Evolutionary conservation across 2,329 filamentous ascomycete species (phyloP).

Genomic region (Colletotrichum lini): DNA sequence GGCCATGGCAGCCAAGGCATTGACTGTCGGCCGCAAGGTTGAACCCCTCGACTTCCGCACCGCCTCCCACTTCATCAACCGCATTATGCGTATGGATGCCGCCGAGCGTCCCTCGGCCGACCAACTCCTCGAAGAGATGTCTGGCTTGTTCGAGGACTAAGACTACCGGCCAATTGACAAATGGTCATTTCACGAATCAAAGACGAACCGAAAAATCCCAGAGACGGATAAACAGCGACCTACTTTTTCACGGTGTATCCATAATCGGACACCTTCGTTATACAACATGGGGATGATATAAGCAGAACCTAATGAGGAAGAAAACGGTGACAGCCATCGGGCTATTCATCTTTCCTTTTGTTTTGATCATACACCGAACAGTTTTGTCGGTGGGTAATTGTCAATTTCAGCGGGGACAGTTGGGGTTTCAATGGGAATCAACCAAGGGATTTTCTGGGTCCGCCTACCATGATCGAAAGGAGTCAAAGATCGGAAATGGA

Average conservation of each 20-base stretch:
- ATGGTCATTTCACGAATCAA: background rate
- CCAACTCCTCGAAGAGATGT: conserved; percentile 40
- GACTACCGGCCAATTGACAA: background rate
- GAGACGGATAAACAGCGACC: conserved; percentile 9
- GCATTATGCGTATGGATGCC: conserved; percentile 41
- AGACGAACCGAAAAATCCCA: background rate
- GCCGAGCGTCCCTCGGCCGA: conserved; percentile 38
- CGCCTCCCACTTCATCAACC: conserved; percentile 38
- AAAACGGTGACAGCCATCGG: background rate
- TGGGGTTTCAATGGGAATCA: background rate
- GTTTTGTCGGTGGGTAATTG: background rate
- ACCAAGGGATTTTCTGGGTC: background rate
- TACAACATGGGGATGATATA: conserved; percentile 22
- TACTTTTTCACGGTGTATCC: background rate
- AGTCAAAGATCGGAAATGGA: conserved; percentile 1
- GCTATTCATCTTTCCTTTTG: conserved; percentile 22
- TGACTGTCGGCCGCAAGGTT: conserved; percentile 35
- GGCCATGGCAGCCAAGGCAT: conserved; percentile 38
- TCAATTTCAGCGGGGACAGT: background rate
- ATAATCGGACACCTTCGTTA: background rate
- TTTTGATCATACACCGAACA: background rate
- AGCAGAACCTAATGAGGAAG: conserved; percentile 35
- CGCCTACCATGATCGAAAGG: background rate
- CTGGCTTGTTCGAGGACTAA: conserved; percentile 36
- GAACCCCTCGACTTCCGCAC: conserved; percentile 39